Percentiles rank a stretch among this genome's conserved stretches.
Evolutionary conservation across 1,139 yeast genomes (phyloP).

Genomic region (Zygosaccharomyces pseudobailii): DNA sequence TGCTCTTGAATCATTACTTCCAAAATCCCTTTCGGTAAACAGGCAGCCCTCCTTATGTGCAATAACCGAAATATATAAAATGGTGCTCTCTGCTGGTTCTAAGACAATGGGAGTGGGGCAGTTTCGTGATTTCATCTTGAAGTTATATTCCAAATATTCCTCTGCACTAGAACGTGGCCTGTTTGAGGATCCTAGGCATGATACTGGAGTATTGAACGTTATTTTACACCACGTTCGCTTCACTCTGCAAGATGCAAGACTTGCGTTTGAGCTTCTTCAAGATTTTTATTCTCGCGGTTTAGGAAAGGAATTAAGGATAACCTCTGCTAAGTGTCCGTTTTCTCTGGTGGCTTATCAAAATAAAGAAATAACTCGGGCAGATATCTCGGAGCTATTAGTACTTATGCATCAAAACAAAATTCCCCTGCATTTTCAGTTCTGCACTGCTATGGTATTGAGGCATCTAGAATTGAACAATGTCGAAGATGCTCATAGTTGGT

Average conservation of each 20-base stretch:
- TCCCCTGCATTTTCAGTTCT: constrained; percentile 26
- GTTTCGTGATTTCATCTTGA: constrained; percentile 16
- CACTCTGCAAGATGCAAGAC: constrained; percentile 18
- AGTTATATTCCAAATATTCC: constrained; percentile 22
- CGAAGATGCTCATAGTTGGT: constrained; percentile 29
- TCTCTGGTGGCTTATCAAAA: constrained; percentile 25
- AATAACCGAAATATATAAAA: constrained; percentile 25
- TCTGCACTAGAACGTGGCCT: constrained; percentile 4
- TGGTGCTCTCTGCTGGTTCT: constrained; percentile 14
- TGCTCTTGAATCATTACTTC: constrained; percentile 8
- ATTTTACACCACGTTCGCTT: constrained; percentile 20
- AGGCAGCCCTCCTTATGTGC: constrained; percentile 13
- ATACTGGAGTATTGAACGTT: constrained; percentile 23
- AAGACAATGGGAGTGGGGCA: constrained; percentile 11
- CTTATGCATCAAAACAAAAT: constrained; percentile 22
- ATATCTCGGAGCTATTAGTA: constrained; percentile 17
- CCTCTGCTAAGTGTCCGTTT: constrained; percentile 23
- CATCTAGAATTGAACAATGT: constrained; percentile 14
- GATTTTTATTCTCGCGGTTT: constrained; percentile 21
- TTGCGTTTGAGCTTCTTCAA: constrained; percentile 23
- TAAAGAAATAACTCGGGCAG: constrained; percentile 14
- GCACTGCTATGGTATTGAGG: constrained; percentile 25
- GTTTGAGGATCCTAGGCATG: constrained; percentile 12
- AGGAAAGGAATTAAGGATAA: constrained; percentile 9
- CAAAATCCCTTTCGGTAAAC: constrained; percentile 9